Conservation (phyloP, 768 basidiomycete species). For the Candolleomyces eurysporus region DNA sequence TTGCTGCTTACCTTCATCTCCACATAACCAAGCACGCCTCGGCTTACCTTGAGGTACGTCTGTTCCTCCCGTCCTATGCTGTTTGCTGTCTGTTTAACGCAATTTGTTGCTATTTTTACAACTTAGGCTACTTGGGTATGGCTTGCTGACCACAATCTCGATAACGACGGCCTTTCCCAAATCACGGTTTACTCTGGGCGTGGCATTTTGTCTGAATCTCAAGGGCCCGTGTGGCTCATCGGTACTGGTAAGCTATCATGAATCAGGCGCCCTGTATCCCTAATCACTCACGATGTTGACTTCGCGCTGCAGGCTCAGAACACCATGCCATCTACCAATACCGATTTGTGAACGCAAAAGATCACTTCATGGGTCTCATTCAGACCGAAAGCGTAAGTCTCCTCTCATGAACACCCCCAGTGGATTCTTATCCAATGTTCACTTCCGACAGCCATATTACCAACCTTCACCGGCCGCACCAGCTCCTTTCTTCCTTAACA, state of each 20-base stretch:
- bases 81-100: too few species aligned
- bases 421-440: background rate
- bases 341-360: constrained; percentile 54
- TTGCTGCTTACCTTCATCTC: constrained; percentile 63
- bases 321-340: constrained; percentile 73
- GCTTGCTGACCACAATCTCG: constrained; percentile 79
- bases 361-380: constrained; percentile 70
- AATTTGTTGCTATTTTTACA: too few species aligned
- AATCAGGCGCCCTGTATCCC: background rate
- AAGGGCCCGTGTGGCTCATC: constrained; percentile 67
- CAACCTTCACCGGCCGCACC: constrained; percentile 60
- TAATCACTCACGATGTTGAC: background rate
- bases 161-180: constrained; percentile 45
- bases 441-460: constrained; percentile 55
- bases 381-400: constrained; percentile 71
- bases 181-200: constrained; percentile 63
- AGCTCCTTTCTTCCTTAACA: constrained; percentile 47
- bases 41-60: constrained; percentile 57
- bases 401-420: background rate
- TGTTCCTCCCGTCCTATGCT: too few species aligned
- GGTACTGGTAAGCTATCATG: background rate
- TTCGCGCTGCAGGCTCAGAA: constrained; percentile 28
- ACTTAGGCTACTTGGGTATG: constrained; percentile 59
- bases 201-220: constrained; percentile 73
- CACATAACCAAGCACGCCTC: constrained; percentile 56